A percentile compares a stretch with the other conserved stretches of the same genome.
phyloP scores from a whole-genome alignment of 192 early-diverging fungal species.

The Rhizophagus prolifer region DNA sequence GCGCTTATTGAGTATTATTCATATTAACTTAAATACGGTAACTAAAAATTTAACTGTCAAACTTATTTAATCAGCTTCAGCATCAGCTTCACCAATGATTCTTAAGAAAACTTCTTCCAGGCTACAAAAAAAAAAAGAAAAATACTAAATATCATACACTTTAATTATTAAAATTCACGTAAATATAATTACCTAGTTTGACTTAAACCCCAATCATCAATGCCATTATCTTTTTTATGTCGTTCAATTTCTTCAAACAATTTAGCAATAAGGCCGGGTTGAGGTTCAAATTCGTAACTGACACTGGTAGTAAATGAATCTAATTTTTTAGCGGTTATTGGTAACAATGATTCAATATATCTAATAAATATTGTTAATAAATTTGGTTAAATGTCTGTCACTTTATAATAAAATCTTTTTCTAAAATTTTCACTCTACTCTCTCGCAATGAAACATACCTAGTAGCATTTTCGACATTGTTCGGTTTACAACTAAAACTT shows the following conservation, averaged over 20 bases:
- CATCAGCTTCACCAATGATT: constrained; percentile 52
- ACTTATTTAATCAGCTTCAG: constrained; percentile 33
- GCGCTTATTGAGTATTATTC: too few relatives aligned
- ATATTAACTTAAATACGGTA: too few relatives aligned
- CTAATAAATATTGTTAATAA: not conserved
- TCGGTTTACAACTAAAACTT: constrained; percentile 46
- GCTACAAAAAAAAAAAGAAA: not conserved
- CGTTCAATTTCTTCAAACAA: constrained; percentile 64
- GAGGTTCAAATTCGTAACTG: constrained; percentile 66
- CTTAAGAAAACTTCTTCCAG: constrained; percentile 75
- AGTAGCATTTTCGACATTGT: constrained; percentile 47
- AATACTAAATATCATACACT: too few relatives aligned
- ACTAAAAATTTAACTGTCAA: too few relatives aligned
- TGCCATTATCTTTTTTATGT: constrained; percentile 53
- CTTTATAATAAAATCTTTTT: not conserved
- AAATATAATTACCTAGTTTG: constrained; percentile 47
- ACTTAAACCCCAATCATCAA: constrained; percentile 71
- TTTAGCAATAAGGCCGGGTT: constrained; percentile 46
- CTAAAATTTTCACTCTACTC: constrained; percentile 7
- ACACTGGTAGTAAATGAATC: constrained; percentile 56
- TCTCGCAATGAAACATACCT: constrained; percentile 34
- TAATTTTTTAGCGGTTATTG: constrained; percentile 44
- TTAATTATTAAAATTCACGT: not conserved
- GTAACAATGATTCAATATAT: constrained; percentile 51
- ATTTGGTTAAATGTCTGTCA: too few relatives aligned